Evolutionary conservation across 169 alveolate species (phyloP), one percentile per base, ranked within the genome.

Genomic region (Plasmodium chabaudi): DNA sequence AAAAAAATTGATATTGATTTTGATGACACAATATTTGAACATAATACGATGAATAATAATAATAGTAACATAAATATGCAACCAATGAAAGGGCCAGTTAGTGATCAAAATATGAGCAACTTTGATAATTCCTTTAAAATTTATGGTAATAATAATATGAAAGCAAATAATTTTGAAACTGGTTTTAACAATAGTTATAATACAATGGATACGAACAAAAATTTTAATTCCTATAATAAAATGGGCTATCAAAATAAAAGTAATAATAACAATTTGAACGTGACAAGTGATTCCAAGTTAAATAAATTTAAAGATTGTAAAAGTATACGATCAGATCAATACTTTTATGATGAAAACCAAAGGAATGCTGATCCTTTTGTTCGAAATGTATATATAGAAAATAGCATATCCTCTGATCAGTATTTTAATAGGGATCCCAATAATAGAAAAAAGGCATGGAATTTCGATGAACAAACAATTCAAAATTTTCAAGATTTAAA

Each of bases 401-500:
- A 87, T 65, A 71, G 91, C 90, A 55, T 87, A 87, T 79, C 88
- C 57, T 93, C 96, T 19, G 96, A 93, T 57, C 94, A 93, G 34
- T 93, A 93, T 73, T 93, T 93, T 84, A 94, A 94, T 51, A 68
- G 93, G 34, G 93, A 88, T 53, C 72, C 84, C 10, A 63, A 57
- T 64, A 67, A 65, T 55, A 88, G 49, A 49, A 93, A 87, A 23
- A 88, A 77, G 15, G 73, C 59, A 51, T 57, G 92, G 84, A 86
- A 86, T 72, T 75, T 93, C 59, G 88, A 92, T 75, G 96, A 94
- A 87, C 94, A 94, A 65, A 93, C 93, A 23, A 92, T 94, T 44
- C 92, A 90, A 60, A 94, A 94, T 89, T 71, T 94, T 60, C 89
- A 92, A 46, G 95, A 75, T 53, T 72, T 92, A 27, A 94, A 89